Base-by-base conservation (phyloP, 2,329 filamentous ascomycete species). In the Metarhizium robertsii region DNA sequence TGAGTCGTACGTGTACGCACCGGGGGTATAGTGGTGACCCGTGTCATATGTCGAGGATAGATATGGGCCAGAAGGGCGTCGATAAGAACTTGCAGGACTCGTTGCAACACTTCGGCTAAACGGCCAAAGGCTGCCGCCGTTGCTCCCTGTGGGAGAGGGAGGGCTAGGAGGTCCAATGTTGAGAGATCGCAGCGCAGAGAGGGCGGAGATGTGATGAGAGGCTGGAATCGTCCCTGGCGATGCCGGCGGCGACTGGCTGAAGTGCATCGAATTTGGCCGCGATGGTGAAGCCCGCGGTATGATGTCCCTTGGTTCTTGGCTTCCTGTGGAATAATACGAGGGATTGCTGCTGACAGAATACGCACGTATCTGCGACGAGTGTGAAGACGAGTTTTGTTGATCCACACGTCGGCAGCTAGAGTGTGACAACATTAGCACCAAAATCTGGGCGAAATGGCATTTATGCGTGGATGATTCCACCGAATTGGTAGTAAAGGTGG, bases 251-350 rank as follows among this genome's bases (percentile, higher is more conserved):
- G 79, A 81, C 56, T 77, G 61, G 55, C 57, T 77, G 63, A 80
- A 71, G 67, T 81, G 72, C 65, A 75, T 77, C 53, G 80, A 78
- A 64, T 71, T 78, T 47, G 81, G 80, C 57, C 81, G 76, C 16
- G 83, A 85, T 13, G 83, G 83, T 11, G 81, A 83, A 40, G 82
- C 81, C 58, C 81, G 79, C 52, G 83, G 83, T 60, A 86, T 77
- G 61, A 85, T 85, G 66, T 85, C 83, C 62, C 76, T 75, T 53
- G 78, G 80, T 63, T 84, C 80, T 53, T 75, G 71, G 57, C 75
- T 69, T 48, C 70, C 73, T 7, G 71, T 65, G 40, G 74, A 68
- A 61, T 77, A 79, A 59, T 73, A 72, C 30, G 78, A 72, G 58
- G 76, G 72, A 61, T 69, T 71, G 55, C 62, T 53, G 67, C 55